These are phyloP conservation scores for Gossypium schwendimanii DNA, from an alignment of 441 rosid species.

Conservation along the genomic window DNA sequence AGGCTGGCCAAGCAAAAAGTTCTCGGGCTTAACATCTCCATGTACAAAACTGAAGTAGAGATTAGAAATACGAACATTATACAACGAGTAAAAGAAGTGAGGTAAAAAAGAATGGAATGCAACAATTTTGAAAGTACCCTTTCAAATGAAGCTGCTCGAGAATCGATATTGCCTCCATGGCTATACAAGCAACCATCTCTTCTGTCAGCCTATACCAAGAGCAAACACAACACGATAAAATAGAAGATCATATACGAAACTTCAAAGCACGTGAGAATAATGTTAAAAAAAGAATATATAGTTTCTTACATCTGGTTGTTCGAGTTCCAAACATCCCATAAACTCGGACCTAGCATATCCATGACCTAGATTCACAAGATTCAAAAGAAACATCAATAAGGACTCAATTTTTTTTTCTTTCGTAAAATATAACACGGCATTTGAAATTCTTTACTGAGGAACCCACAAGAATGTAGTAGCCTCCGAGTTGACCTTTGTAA, in stretches of 20 bases:
- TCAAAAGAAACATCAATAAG: not conserved
- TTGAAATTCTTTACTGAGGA: not conserved
- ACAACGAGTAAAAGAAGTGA: not conserved
- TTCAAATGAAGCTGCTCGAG: conserved; percentile 43
- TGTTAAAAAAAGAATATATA: not conserved
- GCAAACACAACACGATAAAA: conserved; percentile 3
- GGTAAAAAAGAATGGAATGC: not conserved
- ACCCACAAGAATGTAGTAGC: conserved; percentile 43
- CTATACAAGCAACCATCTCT: conserved; percentile 50
- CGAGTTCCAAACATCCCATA: conserved; percentile 52
- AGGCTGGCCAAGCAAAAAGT: conserved; percentile 64
- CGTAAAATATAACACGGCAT: not conserved
- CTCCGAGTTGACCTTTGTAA: conserved; percentile 46
- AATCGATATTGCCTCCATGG: conserved; percentile 48
- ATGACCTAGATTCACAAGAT: conserved; percentile 28
- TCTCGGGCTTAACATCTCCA: conserved; percentile 72
- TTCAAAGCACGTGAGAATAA: not conserved
- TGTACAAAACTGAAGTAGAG: conserved; percentile 48
- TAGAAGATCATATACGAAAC: not conserved
- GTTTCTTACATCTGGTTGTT: conserved; percentile 37
- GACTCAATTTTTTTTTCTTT: not conserved
- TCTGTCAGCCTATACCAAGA: conserved; percentile 33
- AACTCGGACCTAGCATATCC: conserved; percentile 52
- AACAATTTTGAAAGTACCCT: conserved; percentile 29
- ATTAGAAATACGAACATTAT: not conserved